Evolutionary conservation across 2,329 filamentous ascomycete genomes (phyloP), one percentile per base, ranked within the genome.

Genomic region (Aspergillus sojae): DNA sequence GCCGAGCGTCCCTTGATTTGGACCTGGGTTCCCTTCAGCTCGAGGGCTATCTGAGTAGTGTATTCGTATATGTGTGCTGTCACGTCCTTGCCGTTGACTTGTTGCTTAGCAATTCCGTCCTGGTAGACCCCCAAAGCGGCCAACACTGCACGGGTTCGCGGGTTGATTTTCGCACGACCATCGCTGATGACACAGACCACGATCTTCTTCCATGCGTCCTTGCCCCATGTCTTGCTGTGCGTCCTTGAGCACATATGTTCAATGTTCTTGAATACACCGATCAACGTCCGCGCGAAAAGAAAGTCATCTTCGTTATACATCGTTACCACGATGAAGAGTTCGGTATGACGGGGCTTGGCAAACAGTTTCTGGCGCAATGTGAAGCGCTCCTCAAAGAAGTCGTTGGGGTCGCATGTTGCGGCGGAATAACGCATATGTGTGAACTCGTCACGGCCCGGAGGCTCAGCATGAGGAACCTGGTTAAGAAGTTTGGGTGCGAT

Each of bases 221-320:
- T 95, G 69, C 95, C 95, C 95, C 95, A 99, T 0, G 94, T 98
- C 81, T 97, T 96, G 80, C 93, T 97, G 76, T 91, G 93, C 53
- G 90, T 93, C 57, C 94, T 88, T 65, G 91, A 93, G 79, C 95
- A 97, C 92, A 99, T 97, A 83, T 94, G 94, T 78, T 97, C 94
- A 70, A 99, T 92, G 78, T 99, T 99, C 82, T 99, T 98, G 84
- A 98, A 94, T 5, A 99, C 93, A 78, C 95, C 95, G 57, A 90
- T 92, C 92, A 99, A 92, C 5, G 95, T 98, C 48, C 95, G 89
- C 28, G 95, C 93, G 75, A 99, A 97, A 64, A 97, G 84, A 68
- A 98, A 89, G 72, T 99, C 95, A 77, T 99, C 94, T 75, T 99
- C 95, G 75, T 99, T 99, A 83, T 99, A 99, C 94, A 97, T 97